Base-by-base conservation (phyloP, 1,284 basidiomycete genomes). In the Leccinum glutinopallens region DNA sequence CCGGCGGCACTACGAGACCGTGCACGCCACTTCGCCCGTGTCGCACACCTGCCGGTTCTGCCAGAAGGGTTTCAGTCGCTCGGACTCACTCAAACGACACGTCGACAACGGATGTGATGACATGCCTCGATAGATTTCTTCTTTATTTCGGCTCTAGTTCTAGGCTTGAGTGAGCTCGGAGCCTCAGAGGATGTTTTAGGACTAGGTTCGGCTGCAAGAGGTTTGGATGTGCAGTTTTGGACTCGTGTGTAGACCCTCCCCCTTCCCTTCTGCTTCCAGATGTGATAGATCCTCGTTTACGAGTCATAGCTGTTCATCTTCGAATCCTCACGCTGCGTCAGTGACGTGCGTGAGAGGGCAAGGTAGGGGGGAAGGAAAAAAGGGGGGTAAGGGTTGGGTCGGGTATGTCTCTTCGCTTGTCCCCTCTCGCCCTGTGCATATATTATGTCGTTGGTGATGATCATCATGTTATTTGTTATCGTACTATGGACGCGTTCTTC, bases 1-100 rank as follows among this genome's bases (percentile, higher is more conserved):
- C 68, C 90, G 91, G 77, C 83, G 90, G 65, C 90, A 92, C 77
- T 84, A 85, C 68, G 89, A 91, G 76, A 89, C 87, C n/a, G 87
- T 90, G 70, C 89, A 91, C 70, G 80, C 84, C 60, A 71, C 84
- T 32, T 80, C 81, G 19, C 86, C 87, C 54, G 80, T 85, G 62
- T 76, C 83, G 64, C 89, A 92, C 73, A 81, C 80, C 60, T 92
- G 90, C 76, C 82, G 81, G 33, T 86, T 80, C 73, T 92, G 90
- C 77, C 80, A 82, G 67, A 91, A 90, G 75, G 86, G 86, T 70
- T 92, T 92, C 74, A 89, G 88, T 76, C 84, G 90, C 3, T 75
- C 80, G 33, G 84, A 86, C 73, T 85, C 84, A 65, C 79, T 85
- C 65, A 86, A 85, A 73, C 78, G 84, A 63, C 84, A 86, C 73